A percentile compares a stretch with the other conserved stretches of the same genome.
Conservation (phyloP, 768 basidiomycete genomes). For the Mycena rebaudengoi region DNA sequence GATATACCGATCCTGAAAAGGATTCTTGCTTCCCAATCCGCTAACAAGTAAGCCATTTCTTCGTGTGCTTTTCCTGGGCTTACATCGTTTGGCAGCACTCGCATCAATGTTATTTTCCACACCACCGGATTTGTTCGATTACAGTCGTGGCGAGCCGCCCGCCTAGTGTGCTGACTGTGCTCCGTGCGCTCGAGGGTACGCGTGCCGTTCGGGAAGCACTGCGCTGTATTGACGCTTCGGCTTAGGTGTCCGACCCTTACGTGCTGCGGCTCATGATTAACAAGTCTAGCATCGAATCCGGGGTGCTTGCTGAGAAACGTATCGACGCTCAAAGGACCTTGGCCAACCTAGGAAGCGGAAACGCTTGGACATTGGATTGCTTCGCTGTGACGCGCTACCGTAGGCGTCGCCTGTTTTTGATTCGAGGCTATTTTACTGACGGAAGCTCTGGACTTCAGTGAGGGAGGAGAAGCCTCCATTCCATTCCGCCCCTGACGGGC, state of each 20-base stretch:
- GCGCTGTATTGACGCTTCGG: slow-evolving; percentile 20
- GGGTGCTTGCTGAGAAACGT: slow-evolving; percentile 71
- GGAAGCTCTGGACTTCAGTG: neutral
- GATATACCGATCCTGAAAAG: slow-evolving; percentile 68
- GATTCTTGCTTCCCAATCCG: slow-evolving; percentile 59
- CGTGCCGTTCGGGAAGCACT: neutral
- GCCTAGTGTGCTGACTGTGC: slow-evolving; percentile 70
- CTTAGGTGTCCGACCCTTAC: slow-evolving; percentile 77
- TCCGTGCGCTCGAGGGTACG: slow-evolving; percentile 76
- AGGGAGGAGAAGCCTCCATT: slow-evolving; percentile 26
- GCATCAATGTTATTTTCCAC: slow-evolving; percentile 72
- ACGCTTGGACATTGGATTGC: slow-evolving; percentile 69
- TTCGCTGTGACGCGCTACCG: slow-evolving; percentile 74
- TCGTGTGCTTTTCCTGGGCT: neutral
- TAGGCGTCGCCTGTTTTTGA: slow-evolving; percentile 51
- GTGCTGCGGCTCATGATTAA: slow-evolving; percentile 88
- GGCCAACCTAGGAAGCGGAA: slow-evolving; percentile 55
- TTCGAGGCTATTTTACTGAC: neutral
- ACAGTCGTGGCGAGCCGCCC: slow-evolving; percentile 74
- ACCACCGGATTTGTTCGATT: slow-evolving; percentile 88
- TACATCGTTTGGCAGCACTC: slow-evolving; percentile 25
- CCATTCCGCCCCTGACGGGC: neutral
- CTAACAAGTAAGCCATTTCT: slow-evolving; percentile 67
- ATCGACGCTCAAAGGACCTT: slow-evolving; percentile 67
- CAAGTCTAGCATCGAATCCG: slow-evolving; percentile 72